Evolutionary conservation across 1,284 basidiomycete genomes (phyloP).

Genomic region (Sanghuangporus baumii): DNA sequence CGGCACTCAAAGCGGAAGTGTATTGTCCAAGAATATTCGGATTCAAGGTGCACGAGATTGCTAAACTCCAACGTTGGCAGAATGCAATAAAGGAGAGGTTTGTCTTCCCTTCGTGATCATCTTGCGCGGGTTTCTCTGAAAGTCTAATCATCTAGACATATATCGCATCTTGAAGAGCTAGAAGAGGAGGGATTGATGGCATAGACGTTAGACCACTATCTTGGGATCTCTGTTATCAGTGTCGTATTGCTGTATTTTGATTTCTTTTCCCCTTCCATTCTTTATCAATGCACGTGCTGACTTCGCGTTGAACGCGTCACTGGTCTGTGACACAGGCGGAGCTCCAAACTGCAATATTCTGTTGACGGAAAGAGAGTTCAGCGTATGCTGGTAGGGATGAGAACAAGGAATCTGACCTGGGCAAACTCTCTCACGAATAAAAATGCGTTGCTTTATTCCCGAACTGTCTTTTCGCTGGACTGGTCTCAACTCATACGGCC

Average conservation of each 20-base stretch:
- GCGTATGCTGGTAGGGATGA: not conserved
- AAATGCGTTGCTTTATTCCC: not conserved
- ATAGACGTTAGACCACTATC: not conserved
- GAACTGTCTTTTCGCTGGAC: not conserved
- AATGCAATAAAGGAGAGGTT: conserved; percentile 82
- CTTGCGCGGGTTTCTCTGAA: not conserved
- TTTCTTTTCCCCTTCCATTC: too few relatives aligned
- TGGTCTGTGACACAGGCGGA: too few relatives aligned
- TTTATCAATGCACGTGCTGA: too few relatives aligned
- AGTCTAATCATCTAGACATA: conserved; percentile 33
- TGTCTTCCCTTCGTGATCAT: conserved; percentile 23
- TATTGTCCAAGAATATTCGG: conserved; percentile 92
- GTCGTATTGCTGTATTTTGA: not conserved
- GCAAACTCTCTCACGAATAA: not conserved
- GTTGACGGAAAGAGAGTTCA: too few relatives aligned
- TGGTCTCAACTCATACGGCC: too few relatives aligned
- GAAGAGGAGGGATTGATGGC: conserved; percentile 28
- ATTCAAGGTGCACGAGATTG: conserved; percentile 89
- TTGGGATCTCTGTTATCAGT: not conserved
- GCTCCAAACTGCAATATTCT: too few relatives aligned
- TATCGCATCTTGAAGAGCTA: conserved; percentile 40
- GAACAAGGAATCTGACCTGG: not conserved
- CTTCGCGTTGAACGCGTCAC: too few relatives aligned
- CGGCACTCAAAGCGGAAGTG: conserved; percentile 82
- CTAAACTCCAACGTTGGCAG: conserved; percentile 91